Evolutionary conservation across 176 grass and related monocot species (phyloP).

Genomic region (Avena insularis): DNA sequence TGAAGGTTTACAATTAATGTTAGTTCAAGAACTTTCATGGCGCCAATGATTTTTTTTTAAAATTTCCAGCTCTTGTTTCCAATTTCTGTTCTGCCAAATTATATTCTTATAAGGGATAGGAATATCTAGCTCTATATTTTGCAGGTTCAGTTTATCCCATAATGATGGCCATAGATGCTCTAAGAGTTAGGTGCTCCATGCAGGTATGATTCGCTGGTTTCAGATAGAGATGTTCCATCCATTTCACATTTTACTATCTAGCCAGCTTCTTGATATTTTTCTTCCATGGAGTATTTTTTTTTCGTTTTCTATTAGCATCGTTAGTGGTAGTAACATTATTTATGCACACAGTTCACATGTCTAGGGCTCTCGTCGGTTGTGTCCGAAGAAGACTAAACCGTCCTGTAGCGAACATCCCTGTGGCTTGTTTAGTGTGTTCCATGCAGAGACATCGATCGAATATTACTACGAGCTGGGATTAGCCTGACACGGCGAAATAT

Average conservation of each 20-base stretch:
- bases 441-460: constrained; percentile 7
- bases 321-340: not conserved
- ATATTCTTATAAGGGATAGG: no score
- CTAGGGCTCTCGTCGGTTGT: not conserved
- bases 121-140: no score
- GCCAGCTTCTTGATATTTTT: not conserved
- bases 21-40: no score
- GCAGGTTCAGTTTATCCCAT: no score
- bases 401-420: not conserved
- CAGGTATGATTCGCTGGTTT: not conserved
- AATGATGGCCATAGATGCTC: no score
- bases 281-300: no score
- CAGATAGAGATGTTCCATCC: not conserved
- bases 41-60: no score
- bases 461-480: not conserved
- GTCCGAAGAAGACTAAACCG: not conserved
- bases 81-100: no score
- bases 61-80: no score
- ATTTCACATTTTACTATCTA: not conserved
- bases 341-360: not conserved
- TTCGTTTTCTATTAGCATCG: no score
- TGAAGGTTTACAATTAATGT: no score
- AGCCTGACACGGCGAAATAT: not conserved
- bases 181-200: not conserved
- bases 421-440: not conserved